Evolutionary conservation across 495 filamentous ascomycete genomes (phyloP), one percentile per base, ranked within the genome.

Genomic region (Aspergillus ostianus): DNA sequence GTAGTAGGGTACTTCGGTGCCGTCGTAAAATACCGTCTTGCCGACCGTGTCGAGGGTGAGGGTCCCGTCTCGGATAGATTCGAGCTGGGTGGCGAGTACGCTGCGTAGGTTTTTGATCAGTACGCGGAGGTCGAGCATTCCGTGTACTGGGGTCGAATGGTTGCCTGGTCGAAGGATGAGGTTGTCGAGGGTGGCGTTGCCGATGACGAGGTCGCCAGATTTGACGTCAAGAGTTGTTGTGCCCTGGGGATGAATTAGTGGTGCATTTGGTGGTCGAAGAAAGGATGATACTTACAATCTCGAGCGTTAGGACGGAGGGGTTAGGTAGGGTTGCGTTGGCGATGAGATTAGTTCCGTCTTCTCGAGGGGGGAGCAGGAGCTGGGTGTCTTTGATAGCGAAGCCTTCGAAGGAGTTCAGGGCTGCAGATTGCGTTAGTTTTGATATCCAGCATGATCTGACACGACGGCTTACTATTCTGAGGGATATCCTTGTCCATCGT

Each of bases 101-200:
- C 48, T 32, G 17, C 61, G 49, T 6, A 79, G 62, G 50, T 79
- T 67, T 0, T 58, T 32, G 58, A 77, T n/a, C 12, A 77, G 62
- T 9, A 51, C 67, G 19, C 49, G 30, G 8, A 79, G 55, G 60
- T 77, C 73, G n/a, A 78, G 54, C 45, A 64, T 57, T 23, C 67
- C 72, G 49, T 70, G 78, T 58, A 89, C 77, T 8, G 76, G 70
- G 58, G 78, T 72, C 29, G 73, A 70, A 73, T 88, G 87, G 63
- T 78, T 74, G 45, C 88, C 88, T 4, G 87, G 86, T 7, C 60
- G 62, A 54, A 90, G 78, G 10, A 76, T 69, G 7, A 90, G 69
- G 69, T 87, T 78, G 67, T 80, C 69, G 49, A 90, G 66, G 45
- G 74, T 80, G 46, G 81, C 74, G 56, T 74, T 82, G 59, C 87